Evolutionary conservation across 108 stramenopile species (phyloP), one percentile per base, ranked within the genome.

Genomic region (Epithemia pelagica): DNA sequence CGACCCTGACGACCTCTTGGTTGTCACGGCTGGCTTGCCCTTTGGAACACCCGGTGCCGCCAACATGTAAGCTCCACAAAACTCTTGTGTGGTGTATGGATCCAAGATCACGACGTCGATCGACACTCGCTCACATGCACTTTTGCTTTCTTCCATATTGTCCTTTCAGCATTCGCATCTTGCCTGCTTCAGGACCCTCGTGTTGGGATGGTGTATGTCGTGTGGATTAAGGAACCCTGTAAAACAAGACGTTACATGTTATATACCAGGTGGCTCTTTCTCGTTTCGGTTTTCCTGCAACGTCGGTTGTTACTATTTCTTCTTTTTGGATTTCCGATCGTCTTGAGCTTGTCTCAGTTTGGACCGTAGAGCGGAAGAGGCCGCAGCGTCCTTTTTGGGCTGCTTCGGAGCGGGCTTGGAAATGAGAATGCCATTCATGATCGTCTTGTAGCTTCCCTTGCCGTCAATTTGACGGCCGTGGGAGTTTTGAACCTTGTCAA

Each of bases 21-120:
- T 96, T 60, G 93, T 97, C 24, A 97, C 95, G 2, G 94, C 93
- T 30, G 96, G 96, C 22, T 73, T 97, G 58, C 96, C 96, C 19
- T 96, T 94, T 66, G 93, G 92, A 37, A 92, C 89, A 21, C 90
- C 90, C 2, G 92, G 92, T 62, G 92, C 94, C 20, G 90, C 94
- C 25, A 98, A 95, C 72, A 78, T 98, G 37, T 46, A 46, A 46
- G 37, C 15, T n/a, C n/a, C n/a, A n/a, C n/a, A n/a, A n/a, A n/a
- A n/a, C n/a, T n/a, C n/a, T n/a, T n/a, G n/a, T n/a, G n/a, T n/a
- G n/a, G n/a, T n/a, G n/a, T n/a, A n/a, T n/a, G n/a, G n/a, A n/a
- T n/a, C n/a, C n/a, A n/a, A n/a, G n/a, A n/a, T n/a, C n/a, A n/a
- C n/a, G n/a, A n/a, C n/a, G n/a, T n/a, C n/a, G n/a, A n/a, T n/a